A percentile compares a stretch with the other conserved stretches of the same genome.
These are phyloP conservation scores for Nakazawaea wickerhamii DNA, from an alignment of 805 yeast genomes.

Conservation along the genomic window DNA sequence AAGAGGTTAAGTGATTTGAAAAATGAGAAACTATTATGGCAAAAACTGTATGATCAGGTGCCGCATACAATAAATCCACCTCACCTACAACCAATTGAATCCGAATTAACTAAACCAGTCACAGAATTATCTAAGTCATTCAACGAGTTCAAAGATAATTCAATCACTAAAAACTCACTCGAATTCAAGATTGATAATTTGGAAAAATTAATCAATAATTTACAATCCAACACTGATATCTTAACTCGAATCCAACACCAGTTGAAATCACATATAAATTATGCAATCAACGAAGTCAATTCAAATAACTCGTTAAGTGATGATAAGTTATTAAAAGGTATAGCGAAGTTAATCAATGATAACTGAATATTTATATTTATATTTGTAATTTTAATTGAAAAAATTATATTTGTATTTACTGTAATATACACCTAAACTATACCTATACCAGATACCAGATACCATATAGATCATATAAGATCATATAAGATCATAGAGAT, in stretches of 20 bases:
- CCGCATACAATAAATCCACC: not conserved
- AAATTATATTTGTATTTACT: too few species aligned
- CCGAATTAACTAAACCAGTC: not conserved
- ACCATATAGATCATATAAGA: too few species aligned
- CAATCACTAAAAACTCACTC: slow-evolving; percentile 14
- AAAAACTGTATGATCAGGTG: not conserved
- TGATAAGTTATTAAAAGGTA: slow-evolving; percentile 29
- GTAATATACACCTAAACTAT: too few species aligned
- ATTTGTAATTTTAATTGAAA: too few species aligned
- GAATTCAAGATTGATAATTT: slow-evolving; percentile 31
- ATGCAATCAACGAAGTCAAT: slow-evolving; percentile 15
- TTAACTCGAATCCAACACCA: slow-evolving; percentile 17
- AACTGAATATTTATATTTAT: too few species aligned
- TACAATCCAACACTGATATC: slow-evolving; percentile 21
- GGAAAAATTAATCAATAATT: slow-evolving; percentile 24
- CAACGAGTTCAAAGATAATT: slow-evolving; percentile 12
- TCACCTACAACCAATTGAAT: not conserved
- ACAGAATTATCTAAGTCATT: slow-evolving; percentile 17
- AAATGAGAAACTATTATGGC: slow-evolving; percentile 45
- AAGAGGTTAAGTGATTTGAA: slow-evolving; percentile 37
- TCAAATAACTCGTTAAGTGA: too few species aligned
- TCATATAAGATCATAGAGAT: too few species aligned
- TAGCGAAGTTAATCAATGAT: slow-evolving; percentile 18
- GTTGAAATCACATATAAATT: slow-evolving; percentile 19
- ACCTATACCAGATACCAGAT: too few species aligned